Evolutionary conservation across 257 asterid genomes (phyloP), one percentile per base, ranked within the genome.

Genomic region (Galeopsis tetrahit): DNA sequence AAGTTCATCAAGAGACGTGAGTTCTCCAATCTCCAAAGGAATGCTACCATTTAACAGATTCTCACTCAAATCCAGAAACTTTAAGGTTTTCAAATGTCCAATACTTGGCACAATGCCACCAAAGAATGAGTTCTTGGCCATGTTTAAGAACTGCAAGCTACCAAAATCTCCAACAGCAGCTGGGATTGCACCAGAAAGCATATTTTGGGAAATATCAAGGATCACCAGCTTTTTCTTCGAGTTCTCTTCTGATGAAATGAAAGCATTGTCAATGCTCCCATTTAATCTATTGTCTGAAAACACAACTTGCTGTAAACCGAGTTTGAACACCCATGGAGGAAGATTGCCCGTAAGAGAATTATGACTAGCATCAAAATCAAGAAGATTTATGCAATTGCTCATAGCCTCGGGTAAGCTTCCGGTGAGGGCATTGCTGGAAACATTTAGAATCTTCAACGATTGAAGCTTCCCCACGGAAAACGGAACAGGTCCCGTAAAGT

Each of bases 21-120:
- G 83, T 77, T 82, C 87, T 79, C 94, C 96, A 38, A 92, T 84
- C 75, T 87, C 96, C 33, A 14, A 59, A 60, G 98, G 97, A 51
- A 92, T 85, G 86, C 89, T 83, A 42, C 92, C 95, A 74, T 81
- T 84, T 61, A 92, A 74, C 72, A 28, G 77, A 83, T 92, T 92
- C 66, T 78, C 86, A 58, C 96, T 82, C 83, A 90, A 79, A 80
- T 88, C 97, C 53, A 92, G 79, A 75, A 82, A 39, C 42, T 42
- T 76, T 72, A 92, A 75, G 10, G 39, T 56, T 69, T 81, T 92
- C 58, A 90, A 55, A 42, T 71, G 77, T 10, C 89, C 87, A 35
- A 92, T 39, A 75, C 79, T 76, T 31, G 80, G 69, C 2, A 91
- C 94, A 69, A 92, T 74, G 69, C 66, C 63, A 39, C 96, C 92